Evolutionary conservation across 176 grass and related monocot species (phyloP), one percentile per base, ranked within the genome.

Genomic region (Zea mays): DNA sequence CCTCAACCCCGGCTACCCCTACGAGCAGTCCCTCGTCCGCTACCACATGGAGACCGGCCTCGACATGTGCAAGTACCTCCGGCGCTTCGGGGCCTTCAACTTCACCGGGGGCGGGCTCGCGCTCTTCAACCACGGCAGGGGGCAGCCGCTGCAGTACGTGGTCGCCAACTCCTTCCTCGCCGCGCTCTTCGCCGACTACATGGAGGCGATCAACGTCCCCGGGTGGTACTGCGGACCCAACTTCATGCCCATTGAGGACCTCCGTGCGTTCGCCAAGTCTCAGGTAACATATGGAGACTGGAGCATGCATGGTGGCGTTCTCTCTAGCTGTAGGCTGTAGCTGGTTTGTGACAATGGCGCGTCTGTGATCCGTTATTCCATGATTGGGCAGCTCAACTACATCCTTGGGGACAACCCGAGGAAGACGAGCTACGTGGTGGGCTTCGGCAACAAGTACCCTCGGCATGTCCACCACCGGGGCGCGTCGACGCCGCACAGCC

Each of bases 391-490:
- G 96, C 49, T 99, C 15, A 45, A 95, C 84, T 99, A 99, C 55
- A 83, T 99, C 3, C 83, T 99, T 36, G 96, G 96, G 10, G 80
- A 99, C 10, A 99, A 99, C 83, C 92, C 96, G 10, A 85, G 66
- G 84, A 89, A 90, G 66, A 99, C 94, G 96, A 95, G 96, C 85
- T 99, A 99, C 83, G 56, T 99, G 73, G 90, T 95, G 41, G 96
- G 92, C 3, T 89, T 85, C 75, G 91, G 96, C 59, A 65, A 79
- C 67, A 99, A 76, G 71, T 95, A 93, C 87, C 96, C 96, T 13
- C 86, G 73, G 71, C 79, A 57, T 57, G 42, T 95, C 65, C 92
- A 99, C 92, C 96, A 99, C 56, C 75, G 92, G 0, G 96, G 90
- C 9, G 90, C 92, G 33, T 99, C 96, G 3, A 99, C 93, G 77